Base-by-base conservation (phyloP, 202 grass and related monocot species). In the Setaria italica region DNA sequence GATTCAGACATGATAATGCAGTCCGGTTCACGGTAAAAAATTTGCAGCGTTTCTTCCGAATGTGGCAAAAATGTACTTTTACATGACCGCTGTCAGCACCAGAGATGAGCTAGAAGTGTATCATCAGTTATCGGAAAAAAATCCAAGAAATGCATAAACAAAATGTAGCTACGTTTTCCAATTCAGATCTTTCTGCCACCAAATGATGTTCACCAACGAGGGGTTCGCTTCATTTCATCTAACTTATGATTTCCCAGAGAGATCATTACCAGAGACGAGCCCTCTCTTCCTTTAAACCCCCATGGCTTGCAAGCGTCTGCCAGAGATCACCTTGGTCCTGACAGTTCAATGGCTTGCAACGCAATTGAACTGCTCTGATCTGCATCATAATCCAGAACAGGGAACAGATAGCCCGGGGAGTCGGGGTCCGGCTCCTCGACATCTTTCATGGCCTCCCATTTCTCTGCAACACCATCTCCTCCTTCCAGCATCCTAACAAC, bases 401-500 rank as follows among this genome's bases (percentile, higher is more conserved):
- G 59, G 59, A 62, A 62, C 59, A 63, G 11, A 67, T 34, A 84
- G 76, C 41, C 84, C 50, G 50, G 20, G 65, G 39, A 19, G 32
- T 14, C 33, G 4, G 77, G 76, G 39, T 62, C 64, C 2, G 35
- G 35, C 29, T 74, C 71, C 2, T 72, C 11, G 25, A 85, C 39
- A 49, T 89, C 47, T 80, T 92, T 92, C 42, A 89, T 74, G 4
- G 81, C 86, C 76, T 95, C 93, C 95, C 95, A 98, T 85, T 84
- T 92, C 76, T 90, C 89, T 2, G 86, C 89, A 2, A 92, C 78
- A 17, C 88, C 93, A 48, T 80, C 88, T 58, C 84, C 90, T 30
- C 78, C 81, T 82, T 95, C 86, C 45, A 98, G 77, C 95, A 98
- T 98, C n/a, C 84, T 80, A 7, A 95, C 79, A 63, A 95, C 85